A percentile compares a stretch with the other conserved stretches of the same genome.
Evolutionary conservation across 768 basidiomycete species (phyloP).

Genomic region (Cantharellus cinnabarinus): DNA sequence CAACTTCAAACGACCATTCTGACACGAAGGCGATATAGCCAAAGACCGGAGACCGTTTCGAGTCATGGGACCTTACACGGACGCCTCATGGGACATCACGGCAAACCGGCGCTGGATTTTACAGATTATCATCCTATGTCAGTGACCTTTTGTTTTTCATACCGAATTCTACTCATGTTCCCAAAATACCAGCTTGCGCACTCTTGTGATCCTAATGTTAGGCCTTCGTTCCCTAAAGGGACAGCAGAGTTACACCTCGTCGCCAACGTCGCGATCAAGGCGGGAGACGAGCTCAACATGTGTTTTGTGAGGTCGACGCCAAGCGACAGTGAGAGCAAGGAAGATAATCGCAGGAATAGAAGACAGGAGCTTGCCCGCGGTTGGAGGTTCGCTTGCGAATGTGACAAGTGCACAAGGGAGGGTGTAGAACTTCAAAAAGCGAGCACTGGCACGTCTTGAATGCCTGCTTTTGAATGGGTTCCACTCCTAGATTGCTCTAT

Average conservation of each 20-base stretch:
- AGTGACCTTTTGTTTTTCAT: conserved; percentile 9
- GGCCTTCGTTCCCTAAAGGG: conserved; percentile 42
- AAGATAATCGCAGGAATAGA: conserved; percentile 40
- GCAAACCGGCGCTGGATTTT: conserved; percentile 60
- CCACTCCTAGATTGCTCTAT: no score
- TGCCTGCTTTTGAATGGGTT: no score
- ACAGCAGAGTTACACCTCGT: conserved; percentile 52
- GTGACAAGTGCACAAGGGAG: conserved; percentile 42
- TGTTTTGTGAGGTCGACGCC: conserved; percentile 52
- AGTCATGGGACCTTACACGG: conserved; percentile 53
- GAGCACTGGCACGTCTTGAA: no score
- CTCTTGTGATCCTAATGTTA: conserved; percentile 50
- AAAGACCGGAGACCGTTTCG: conserved; percentile 13
- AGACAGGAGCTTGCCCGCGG: conserved; percentile 58
- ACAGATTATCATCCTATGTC: conserved; percentile 56
- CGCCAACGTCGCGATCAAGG: conserved; percentile 43
- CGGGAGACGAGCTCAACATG: conserved; percentile 56
- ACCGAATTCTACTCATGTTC: neutral
- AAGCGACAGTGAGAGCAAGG: conserved; percentile 24
- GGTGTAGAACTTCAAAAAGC: neutral
- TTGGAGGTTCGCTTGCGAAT: conserved; percentile 64
- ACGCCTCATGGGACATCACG: conserved; percentile 55
- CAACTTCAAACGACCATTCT: conserved; percentile 19
- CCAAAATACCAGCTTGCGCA: conserved; percentile 30
- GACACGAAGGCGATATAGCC: conserved; percentile 3